Percentiles rank a stretch among this genome's conserved stretches.
Conservation (phyloP, 1,139 yeast species). For the Pneumocystis carinii region DNA sequence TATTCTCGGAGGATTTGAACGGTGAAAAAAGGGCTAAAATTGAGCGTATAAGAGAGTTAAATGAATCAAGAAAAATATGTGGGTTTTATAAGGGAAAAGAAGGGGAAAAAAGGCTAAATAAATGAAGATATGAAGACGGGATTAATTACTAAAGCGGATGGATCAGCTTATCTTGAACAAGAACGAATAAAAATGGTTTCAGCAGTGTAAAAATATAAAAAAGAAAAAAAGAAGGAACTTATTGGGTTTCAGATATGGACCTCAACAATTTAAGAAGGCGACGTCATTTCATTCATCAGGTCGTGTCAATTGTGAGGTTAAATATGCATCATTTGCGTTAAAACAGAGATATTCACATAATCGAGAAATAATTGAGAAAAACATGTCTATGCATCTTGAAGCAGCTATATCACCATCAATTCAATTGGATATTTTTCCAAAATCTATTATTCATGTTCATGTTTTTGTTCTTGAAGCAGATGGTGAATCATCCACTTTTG, state of each 20-base stretch:
- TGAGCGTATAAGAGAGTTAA: neutral
- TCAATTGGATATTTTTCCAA: conserved; percentile 63
- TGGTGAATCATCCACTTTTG: conserved; percentile 20
- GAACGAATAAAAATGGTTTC: conserved; percentile 49
- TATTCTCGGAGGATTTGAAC: conserved; percentile 5
- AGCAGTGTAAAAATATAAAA: conserved; percentile 35
- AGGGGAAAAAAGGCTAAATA: conserved; percentile 3
- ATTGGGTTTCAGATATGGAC: conserved; percentile 34
- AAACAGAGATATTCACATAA: conserved; percentile 8
- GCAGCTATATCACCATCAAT: conserved; percentile 49
- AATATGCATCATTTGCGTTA: conserved; percentile 2
- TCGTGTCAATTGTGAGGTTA: conserved; percentile 2
- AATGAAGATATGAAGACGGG: conserved; percentile 38
- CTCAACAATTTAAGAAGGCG: conserved; percentile 53
- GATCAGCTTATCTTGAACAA: conserved; percentile 66
- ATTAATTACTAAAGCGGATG: conserved; percentile 57
- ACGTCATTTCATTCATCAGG: neutral
- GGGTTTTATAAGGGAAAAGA: conserved; percentile 1
- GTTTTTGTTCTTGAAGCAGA: conserved; percentile 44
- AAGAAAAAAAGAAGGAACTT: neutral
- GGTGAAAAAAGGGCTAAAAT: neutral
- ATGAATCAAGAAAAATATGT: neutral
- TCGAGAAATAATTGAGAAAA: conserved; percentile 34
- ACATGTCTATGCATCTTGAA: conserved; percentile 40
- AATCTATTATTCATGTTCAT: conserved; percentile 70